Evolutionary conservation across 1,139 yeast genomes (phyloP).

Genomic region (Sugiyamaella pinicola): DNA sequence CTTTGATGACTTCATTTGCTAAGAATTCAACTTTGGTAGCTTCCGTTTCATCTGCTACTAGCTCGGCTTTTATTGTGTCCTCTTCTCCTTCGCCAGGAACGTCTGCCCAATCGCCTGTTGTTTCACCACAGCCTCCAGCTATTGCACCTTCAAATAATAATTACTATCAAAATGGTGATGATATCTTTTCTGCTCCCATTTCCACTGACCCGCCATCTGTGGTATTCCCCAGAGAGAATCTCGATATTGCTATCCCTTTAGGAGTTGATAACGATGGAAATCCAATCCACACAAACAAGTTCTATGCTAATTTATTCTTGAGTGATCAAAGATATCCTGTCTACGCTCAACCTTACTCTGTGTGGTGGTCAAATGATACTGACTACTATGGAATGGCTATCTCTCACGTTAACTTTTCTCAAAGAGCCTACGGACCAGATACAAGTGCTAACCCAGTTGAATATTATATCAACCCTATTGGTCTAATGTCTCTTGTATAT

Average conservation of each 20-base stretch:
- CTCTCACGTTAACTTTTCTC: slow-evolving; percentile 54
- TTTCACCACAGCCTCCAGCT: slow-evolving; percentile 27
- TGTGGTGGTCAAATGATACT: slow-evolving; percentile 50
- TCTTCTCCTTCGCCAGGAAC: slow-evolving; percentile 20
- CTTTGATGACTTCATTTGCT: slow-evolving; percentile 18
- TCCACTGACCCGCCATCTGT: slow-evolving; percentile 53
- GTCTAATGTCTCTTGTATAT: slow-evolving; percentile 54
- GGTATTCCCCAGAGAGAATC: slow-evolving; percentile 51
- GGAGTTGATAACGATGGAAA: slow-evolving; percentile 50
- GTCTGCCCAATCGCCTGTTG: slow-evolving; percentile 24
- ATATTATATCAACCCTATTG: slow-evolving; percentile 59
- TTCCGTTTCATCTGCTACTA: slow-evolving; percentile 21
- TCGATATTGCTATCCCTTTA: slow-evolving; percentile 52
- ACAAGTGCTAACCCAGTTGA: slow-evolving; percentile 42
- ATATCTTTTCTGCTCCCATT: slow-evolving; percentile 52
- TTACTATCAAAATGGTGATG: slow-evolving; percentile 37
- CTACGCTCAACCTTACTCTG: slow-evolving; percentile 63
- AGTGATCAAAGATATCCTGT: slow-evolving; percentile 49
- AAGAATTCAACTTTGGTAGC: slow-evolving; percentile 19
- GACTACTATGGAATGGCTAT: slow-evolving; percentile 60
- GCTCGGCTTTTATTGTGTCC: slow-evolving; percentile 20
- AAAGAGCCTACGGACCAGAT: slow-evolving; percentile 48
- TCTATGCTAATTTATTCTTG: slow-evolving; percentile 63
- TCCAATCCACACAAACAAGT: slow-evolving; percentile 65
- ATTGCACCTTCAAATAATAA: slow-evolving; percentile 25